A percentile compares a stretch with the other conserved stretches of the same genome.
These are phyloP conservation scores for Ustanciosporium gigantosporum DNA, from an alignment of 1,284 basidiomycete species.

Conservation along the genomic window DNA sequence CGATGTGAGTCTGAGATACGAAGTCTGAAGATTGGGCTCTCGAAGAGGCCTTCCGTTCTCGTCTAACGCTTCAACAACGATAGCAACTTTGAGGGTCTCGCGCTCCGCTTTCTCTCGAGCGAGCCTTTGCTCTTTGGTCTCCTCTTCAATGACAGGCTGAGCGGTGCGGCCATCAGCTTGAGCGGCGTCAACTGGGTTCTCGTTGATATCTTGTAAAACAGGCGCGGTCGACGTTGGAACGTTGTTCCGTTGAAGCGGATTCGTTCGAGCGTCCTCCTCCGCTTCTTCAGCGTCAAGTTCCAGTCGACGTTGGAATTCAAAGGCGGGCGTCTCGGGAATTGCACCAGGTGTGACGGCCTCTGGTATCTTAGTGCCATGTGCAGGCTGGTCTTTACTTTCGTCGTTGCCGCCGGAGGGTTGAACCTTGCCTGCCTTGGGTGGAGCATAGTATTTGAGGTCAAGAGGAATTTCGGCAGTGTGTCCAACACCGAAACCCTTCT, in stretches of 20 bases:
- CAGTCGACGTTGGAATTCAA: slow-evolving; percentile 24
- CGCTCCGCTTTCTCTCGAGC: slow-evolving; percentile 47
- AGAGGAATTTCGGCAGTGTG: slow-evolving; percentile 35
- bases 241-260: not conserved
- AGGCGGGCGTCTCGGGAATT: slow-evolving; percentile 33
- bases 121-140: slow-evolving; percentile 42
- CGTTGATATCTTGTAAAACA: not conserved
- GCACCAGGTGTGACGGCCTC: slow-evolving; percentile 20
- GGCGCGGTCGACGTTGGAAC: not conserved
- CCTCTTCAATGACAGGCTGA: slow-evolving; percentile 19
- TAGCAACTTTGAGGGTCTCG: slow-evolving; percentile 50
- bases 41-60: slow-evolving; percentile 44
- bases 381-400: not conserved
- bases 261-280: slow-evolving; percentile 11
- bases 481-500: slow-evolving; percentile 35
- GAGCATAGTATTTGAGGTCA: slow-evolving; percentile 40
- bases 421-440: slow-evolving; percentile 24
- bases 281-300: slow-evolving; percentile 18
- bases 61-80: slow-evolving; percentile 57
- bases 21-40: slow-evolving; percentile 53
- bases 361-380: not conserved
- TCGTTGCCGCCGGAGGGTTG: not conserved
- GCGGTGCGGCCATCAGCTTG: slow-evolving; percentile 2
- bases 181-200: not conserved
- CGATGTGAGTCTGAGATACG: slow-evolving; percentile 48